Evolutionary conservation across 768 basidiomycete genomes (phyloP).

Genomic region (Clathrus columnatus): DNA sequence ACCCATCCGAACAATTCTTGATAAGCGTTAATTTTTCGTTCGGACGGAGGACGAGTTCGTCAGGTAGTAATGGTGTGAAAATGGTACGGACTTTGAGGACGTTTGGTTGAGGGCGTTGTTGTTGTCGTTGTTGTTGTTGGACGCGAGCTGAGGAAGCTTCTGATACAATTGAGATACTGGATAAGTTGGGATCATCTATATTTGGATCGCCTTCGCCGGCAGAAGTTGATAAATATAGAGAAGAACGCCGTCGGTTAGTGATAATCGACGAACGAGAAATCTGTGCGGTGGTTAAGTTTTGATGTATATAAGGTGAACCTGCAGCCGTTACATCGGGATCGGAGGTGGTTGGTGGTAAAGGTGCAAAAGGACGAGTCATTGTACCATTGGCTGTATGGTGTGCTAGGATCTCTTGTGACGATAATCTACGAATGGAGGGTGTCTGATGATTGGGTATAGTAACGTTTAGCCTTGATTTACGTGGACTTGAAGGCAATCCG

Average conservation of each 20-base stretch:
- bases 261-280: conserved; percentile 21
- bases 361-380: conserved; percentile 32
- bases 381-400: conserved; percentile 35
- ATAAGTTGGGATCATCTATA: not conserved
- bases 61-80: conserved; percentile 63
- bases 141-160: conserved; percentile 16
- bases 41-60: conserved; percentile 52
- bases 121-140: conserved; percentile 12
- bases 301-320: conserved; percentile 16
- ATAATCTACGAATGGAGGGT: conserved; percentile 16
- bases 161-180: conserved; percentile 11
- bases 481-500: not conserved
- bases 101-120: not conserved
- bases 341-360: conserved; percentile 33
- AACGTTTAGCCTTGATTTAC: not conserved
- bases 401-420: conserved; percentile 34
- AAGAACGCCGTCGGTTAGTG: conserved; percentile 19
- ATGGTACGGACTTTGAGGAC: conserved; percentile 51
- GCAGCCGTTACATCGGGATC: conserved; percentile 16
- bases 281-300: conserved; percentile 22
- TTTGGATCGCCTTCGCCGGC: not conserved
- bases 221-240: conserved; percentile 21
- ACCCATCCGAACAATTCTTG: conserved; percentile 68
- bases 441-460: not conserved
- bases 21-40: conserved; percentile 58